Evolutionary conservation across 1,139 yeast species (phyloP).

Genomic region (Kodamaea ohmeri): DNA sequence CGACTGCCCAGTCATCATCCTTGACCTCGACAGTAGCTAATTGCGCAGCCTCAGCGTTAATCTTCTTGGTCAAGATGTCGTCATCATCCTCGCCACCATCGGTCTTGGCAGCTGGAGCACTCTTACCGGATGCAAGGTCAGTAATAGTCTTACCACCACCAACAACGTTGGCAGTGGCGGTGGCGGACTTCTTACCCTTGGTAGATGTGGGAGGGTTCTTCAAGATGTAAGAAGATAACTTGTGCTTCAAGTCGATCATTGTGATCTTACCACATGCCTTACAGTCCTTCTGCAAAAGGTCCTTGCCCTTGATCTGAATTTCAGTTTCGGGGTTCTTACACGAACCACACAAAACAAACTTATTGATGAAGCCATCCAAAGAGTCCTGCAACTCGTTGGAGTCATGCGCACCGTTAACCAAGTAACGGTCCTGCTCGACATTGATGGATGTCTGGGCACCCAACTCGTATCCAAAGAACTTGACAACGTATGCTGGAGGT

Average conservation of each 20-base stretch:
- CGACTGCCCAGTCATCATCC: conserved; percentile 98
- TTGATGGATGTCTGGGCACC: conserved; percentile 93
- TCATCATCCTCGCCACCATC: conserved; percentile 53
- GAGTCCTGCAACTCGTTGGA: conserved; percentile 88
- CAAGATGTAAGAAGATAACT: conserved; percentile 78
- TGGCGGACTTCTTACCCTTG: conserved; percentile 69
- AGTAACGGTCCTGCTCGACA: conserved; percentile 78
- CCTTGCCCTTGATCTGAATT: conserved; percentile 75
- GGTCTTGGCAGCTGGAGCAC: conserved; percentile 32
- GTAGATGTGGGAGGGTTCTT: conserved; percentile 83
- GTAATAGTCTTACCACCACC: conserved; percentile 83
- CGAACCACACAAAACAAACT: conserved; percentile 88
- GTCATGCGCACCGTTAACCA: conserved; percentile 95
- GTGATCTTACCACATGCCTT: conserved; percentile 97
- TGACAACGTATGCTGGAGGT: conserved; percentile 87
- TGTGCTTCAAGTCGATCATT: conserved; percentile 80
- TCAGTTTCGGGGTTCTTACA: conserved; percentile 99
- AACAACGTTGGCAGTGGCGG: conserved; percentile 87
- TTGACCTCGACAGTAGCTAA: conserved; percentile 61
- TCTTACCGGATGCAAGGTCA: conserved; percentile 67
- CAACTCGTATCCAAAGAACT: conserved; percentile 92
- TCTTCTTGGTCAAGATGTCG: conserved; percentile 74
- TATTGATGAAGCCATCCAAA: conserved; percentile 88
- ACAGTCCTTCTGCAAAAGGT: conserved; percentile 83
- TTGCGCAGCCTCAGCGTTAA: conserved; percentile 81